Evolutionary conservation across 345 rosid species (phyloP).

Genomic region (Kernera saxatilis): DNA sequence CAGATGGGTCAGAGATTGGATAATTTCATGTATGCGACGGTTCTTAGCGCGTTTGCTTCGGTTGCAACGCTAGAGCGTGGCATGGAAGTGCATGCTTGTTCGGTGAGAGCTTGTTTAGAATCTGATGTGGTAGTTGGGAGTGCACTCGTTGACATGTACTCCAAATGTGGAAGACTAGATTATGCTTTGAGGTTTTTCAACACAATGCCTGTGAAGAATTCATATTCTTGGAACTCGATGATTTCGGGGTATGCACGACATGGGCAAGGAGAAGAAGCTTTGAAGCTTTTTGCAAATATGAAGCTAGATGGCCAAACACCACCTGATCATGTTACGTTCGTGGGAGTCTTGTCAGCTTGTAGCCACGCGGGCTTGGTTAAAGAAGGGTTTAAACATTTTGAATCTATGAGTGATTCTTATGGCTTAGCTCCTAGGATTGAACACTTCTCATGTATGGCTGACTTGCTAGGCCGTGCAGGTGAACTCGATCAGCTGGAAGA

Average conservation of each 20-base stretch:
- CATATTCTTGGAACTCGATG: conserved; percentile 97
- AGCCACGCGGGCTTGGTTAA: conserved; percentile 81
- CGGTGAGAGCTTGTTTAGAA: conserved; percentile 69
- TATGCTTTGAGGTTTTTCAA: conserved; percentile 75
- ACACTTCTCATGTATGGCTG: conserved; percentile 89
- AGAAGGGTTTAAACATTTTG: conserved; percentile 67
- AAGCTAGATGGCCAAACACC: conserved; percentile 45
- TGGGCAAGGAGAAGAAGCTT: conserved; percentile 71
- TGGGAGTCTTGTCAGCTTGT: conserved; percentile 88
- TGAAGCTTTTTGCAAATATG: conserved; percentile 57
- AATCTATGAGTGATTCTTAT: conserved; percentile 56
- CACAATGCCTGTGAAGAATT: conserved; percentile 63
- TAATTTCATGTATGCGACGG: conserved; percentile 77
- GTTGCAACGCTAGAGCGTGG: conserved; percentile 88
- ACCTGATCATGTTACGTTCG: conserved; percentile 94
- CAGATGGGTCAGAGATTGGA: conserved; percentile 71
- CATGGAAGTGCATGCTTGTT: conserved; percentile 88
- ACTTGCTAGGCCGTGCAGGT: conserved; percentile 87
- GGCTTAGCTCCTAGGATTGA: conserved; percentile 64
- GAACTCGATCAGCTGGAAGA: conserved; percentile 65
- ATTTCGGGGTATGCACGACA: conserved; percentile 86
- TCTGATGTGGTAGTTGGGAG: conserved; percentile 89
- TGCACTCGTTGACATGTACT: conserved; percentile 88
- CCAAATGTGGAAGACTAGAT: conserved; percentile 92
- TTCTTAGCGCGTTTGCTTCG: conserved; percentile 93